Evolutionary conservation across 768 basidiomycete genomes (phyloP).

Genomic region (Russula vinacea): DNA sequence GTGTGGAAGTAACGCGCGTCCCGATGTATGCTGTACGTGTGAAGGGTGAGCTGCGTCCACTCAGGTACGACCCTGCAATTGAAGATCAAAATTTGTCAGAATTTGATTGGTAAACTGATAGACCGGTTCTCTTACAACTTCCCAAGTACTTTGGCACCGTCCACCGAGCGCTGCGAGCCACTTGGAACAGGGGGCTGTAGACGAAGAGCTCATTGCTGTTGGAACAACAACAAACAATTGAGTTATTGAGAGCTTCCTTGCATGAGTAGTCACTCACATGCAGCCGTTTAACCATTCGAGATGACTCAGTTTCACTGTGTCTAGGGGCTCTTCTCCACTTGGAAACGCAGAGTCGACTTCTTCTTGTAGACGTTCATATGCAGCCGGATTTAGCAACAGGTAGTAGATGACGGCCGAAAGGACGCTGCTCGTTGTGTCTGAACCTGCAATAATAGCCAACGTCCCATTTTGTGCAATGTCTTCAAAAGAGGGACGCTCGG

Average conservation of each 20-base stretch:
- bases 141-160: not conserved
- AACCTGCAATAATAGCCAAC: conserved; percentile 44
- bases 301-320: conserved; percentile 10
- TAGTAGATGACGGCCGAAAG: conserved; percentile 39
- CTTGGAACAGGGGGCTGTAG: not conserved
- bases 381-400: conserved; percentile 37
- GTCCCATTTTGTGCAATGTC: conserved; percentile 38
- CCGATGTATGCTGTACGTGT: conserved; percentile 27
- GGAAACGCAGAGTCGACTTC: conserved; percentile 23
- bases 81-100: not conserved
- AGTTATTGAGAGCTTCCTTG: not conserved
- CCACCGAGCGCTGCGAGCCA: not conserved
- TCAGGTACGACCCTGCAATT: conserved; percentile 21
- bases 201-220: not conserved
- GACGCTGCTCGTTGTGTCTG: conserved; percentile 43
- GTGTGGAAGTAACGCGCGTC: conserved; percentile 23
- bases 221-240: not conserved
- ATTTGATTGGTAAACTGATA: not conserved
- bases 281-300: conserved; percentile 27
- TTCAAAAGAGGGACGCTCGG: conserved; percentile 6
- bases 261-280: conserved; percentile 16
- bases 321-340: conserved; percentile 23
- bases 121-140: not conserved
- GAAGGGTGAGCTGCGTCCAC: conserved; percentile 23
- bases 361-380: conserved; percentile 20